Evolutionary conservation across 345 rosid genomes (phyloP).

Genomic region (Bretschneidera sinensis): DNA sequence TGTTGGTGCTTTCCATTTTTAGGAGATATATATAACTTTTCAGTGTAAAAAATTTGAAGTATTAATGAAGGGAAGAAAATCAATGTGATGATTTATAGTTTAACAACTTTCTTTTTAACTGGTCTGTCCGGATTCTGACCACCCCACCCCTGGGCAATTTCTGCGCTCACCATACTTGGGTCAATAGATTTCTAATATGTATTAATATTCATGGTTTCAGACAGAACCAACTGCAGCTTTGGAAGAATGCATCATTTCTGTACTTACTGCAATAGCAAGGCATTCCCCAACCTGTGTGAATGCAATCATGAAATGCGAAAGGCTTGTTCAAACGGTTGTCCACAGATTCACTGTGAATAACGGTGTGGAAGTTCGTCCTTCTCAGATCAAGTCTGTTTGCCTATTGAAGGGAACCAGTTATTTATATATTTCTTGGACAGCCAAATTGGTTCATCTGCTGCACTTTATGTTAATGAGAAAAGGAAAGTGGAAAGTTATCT

Average conservation of each 20-base stretch:
- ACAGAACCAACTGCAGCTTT: conserved; percentile 41
- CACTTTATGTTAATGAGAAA: neutral
- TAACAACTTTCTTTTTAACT: no score
- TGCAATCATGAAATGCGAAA: conserved; percentile 70
- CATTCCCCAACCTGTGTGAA: conserved; percentile 76
- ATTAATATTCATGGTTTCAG: conserved; percentile 41
- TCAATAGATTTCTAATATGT: conserved; percentile 9
- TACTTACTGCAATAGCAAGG: conserved; percentile 73
- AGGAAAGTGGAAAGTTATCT: no score
- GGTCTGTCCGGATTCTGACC: neutral
- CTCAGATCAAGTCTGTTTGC: conserved; percentile 56
- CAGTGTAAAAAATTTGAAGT: neutral
- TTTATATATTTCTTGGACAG: neutral
- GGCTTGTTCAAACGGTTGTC: conserved; percentile 59
- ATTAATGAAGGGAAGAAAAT: neutral
- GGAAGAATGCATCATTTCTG: conserved; percentile 58
- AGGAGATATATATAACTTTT: neutral
- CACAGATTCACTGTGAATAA: conserved; percentile 47
- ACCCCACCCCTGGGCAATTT: neutral
- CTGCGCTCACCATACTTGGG: neutral
- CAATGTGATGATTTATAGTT: neutral
- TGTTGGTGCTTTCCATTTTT: neutral
- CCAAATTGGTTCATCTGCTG: neutral
- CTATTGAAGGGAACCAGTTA: conserved; percentile 58
- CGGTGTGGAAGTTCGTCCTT: conserved; percentile 37